phyloP scores from a whole-genome alignment of 192 early-diverging fungal species.

The Phlyctochytrium bullatum region DNA sequence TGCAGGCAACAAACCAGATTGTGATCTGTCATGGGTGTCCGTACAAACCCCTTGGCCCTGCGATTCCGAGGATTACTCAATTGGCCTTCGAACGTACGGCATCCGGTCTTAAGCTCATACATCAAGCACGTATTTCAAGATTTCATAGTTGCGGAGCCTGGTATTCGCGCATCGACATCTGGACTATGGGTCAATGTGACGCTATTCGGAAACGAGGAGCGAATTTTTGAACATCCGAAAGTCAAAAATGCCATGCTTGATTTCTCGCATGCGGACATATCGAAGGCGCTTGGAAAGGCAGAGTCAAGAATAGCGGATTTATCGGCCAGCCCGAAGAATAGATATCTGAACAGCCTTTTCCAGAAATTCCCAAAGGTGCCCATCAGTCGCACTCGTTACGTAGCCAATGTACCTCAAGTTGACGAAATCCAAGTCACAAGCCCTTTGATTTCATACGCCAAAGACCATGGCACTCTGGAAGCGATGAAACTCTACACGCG shows the following conservation, averaged over 20 bases:
- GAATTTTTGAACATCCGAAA: slow-evolving; percentile 20
- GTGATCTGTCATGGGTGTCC: no score
- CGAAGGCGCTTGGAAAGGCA: slow-evolving; percentile 34
- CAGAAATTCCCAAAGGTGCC: slow-evolving; percentile 7
- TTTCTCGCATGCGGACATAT: slow-evolving; percentile 32
- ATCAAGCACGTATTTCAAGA: slow-evolving; percentile 53
- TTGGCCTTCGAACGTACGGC: slow-evolving; percentile 51
- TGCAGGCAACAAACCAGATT: no score
- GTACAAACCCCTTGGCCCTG: slow-evolving; percentile 46
- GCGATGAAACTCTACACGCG: slow-evolving; percentile 47
- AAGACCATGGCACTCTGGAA: slow-evolving; percentile 17
- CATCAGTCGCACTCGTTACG: slow-evolving; percentile 5
- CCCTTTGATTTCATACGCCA: slow-evolving; percentile 8
- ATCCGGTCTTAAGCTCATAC: slow-evolving; percentile 44
- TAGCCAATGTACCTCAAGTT: slow-evolving; percentile 15
- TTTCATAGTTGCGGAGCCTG: slow-evolving; percentile 34
- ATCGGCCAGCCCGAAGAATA: slow-evolving; percentile 7
- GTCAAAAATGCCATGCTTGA: slow-evolving; percentile 14
- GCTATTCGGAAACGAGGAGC: slow-evolving; percentile 15
- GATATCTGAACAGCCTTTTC: slow-evolving; percentile 31
- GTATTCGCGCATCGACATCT: slow-evolving; percentile 48
- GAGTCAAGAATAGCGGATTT: slow-evolving; percentile 33
- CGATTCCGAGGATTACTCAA: slow-evolving; percentile 44
- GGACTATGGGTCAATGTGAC: slow-evolving; percentile 56
- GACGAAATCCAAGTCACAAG: slow-evolving; percentile 2